A percentile compares a stretch with the other conserved stretches of the same genome.
Evolutionary conservation across 768 basidiomycete genomes (phyloP).

Genomic region (Mycena haematopus): DNA sequence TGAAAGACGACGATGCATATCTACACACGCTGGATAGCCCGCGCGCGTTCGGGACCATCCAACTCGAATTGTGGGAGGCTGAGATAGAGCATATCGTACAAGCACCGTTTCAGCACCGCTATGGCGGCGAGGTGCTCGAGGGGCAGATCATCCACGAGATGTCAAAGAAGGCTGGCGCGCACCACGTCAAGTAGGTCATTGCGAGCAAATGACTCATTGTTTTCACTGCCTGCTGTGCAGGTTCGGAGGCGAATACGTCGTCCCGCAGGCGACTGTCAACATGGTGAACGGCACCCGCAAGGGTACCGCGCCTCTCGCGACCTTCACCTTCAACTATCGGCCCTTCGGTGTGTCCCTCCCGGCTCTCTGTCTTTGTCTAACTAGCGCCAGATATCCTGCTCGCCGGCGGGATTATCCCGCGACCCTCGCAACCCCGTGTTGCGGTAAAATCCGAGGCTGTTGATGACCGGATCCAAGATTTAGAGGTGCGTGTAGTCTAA

Average conservation of each 20-base stretch:
- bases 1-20: slow-evolving; percentile 33
- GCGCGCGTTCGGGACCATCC: slow-evolving; percentile 38
- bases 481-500: slow-evolving; percentile 17
- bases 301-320: slow-evolving; percentile 36
- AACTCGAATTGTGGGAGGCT: slow-evolving; percentile 40
- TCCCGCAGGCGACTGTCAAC: slow-evolving; percentile 38
- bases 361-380: not conserved
- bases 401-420: slow-evolving; percentile 27
- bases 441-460: slow-evolving; percentile 24
- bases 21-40: slow-evolving; percentile 32
- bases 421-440: not conserved
- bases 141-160: slow-evolving; percentile 40
- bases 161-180: slow-evolving; percentile 43
- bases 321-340: slow-evolving; percentile 42
- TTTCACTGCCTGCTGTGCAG: slow-evolving; percentile 23
- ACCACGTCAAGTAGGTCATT: slow-evolving; percentile 38
- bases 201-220: not conserved
- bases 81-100: slow-evolving; percentile 32
- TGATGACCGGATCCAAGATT: slow-evolving; percentile 19
- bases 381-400: slow-evolving; percentile 20
- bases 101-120: slow-evolving; percentile 35
- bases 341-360: slow-evolving; percentile 39
- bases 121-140: slow-evolving; percentile 34
- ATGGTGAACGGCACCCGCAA: slow-evolving; percentile 35
- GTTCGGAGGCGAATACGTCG: slow-evolving; percentile 41